phyloP scores from a whole-genome alignment of 1,284 basidiomycete species.

The Rhodofomes roseus region DNA sequence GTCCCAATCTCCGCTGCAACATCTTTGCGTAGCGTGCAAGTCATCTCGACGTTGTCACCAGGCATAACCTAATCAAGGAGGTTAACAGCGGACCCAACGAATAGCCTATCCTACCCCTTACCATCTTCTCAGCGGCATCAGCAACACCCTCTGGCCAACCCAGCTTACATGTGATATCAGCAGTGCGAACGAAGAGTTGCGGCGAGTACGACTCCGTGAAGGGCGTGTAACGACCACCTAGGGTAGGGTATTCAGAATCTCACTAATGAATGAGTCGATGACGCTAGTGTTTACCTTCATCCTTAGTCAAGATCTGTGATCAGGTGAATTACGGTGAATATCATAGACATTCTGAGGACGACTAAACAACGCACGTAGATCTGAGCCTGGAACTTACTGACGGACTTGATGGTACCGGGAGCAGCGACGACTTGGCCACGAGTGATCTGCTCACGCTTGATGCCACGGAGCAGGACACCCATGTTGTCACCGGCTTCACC shows the following conservation, averaged over 20 bases:
- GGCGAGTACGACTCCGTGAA: constrained; percentile 97
- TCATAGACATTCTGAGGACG: too few relatives aligned
- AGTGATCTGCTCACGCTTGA: constrained; percentile 95
- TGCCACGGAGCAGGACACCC: constrained; percentile 94
- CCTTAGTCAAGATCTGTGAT: constrained; percentile 84
- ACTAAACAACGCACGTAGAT: constrained; percentile 63
- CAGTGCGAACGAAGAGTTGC: constrained; percentile 95
- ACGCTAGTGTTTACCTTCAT: constrained; percentile 56
- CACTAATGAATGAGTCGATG: background rate
- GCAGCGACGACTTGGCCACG: constrained; percentile 91
- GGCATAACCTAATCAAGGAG: constrained; percentile 95
- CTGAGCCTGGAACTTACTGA: constrained; percentile 92
- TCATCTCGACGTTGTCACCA: constrained; percentile 96
- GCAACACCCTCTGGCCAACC: constrained; percentile 84
- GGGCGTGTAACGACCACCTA: constrained; percentile 90
- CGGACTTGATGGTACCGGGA: constrained; percentile 92
- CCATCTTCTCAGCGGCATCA: constrained; percentile 83
- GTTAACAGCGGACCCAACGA: too few relatives aligned
- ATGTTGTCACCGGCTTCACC: constrained; percentile 99
- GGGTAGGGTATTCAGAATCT: background rate
- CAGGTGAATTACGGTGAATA: too few relatives aligned
- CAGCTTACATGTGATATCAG: constrained; percentile 87
- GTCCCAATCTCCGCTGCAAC: constrained; percentile 91
- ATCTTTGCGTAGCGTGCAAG: constrained; percentile 83
- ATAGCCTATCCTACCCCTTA: constrained; percentile 26